These are phyloP conservation scores for Apiospora malaysiana DNA, from an alignment of 2,329 filamentous ascomycete genomes.

Conservation along the genomic window DNA sequence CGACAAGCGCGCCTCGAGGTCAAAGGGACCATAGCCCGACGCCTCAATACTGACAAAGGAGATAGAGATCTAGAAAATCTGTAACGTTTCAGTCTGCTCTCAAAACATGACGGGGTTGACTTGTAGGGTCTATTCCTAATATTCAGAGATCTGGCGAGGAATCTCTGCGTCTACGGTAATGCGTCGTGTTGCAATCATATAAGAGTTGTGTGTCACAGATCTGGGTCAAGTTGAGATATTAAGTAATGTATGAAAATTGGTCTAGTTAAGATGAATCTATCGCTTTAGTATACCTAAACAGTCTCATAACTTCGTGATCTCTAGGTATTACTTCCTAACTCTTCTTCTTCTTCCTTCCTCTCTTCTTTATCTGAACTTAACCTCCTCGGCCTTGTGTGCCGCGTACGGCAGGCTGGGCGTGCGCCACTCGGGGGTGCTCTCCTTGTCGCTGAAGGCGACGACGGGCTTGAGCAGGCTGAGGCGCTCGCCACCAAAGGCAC, in stretches of 20 bases:
- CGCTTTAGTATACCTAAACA: neutral
- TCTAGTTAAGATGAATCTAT: neutral
- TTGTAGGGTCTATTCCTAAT: too few species aligned
- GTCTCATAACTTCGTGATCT: slow-evolving; percentile 15
- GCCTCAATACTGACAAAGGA: neutral
- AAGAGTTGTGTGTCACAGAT: too few species aligned
- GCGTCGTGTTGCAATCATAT: too few species aligned
- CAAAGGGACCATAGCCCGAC: neutral
- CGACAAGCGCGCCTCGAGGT: neutral
- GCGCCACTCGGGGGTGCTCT: slow-evolving; percentile 30
- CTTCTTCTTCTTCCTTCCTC: too few species aligned
- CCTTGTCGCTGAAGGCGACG: slow-evolving; percentile 30
- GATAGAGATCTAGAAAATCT: too few species aligned
- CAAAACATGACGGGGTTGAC: too few species aligned
- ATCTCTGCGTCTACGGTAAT: too few species aligned
- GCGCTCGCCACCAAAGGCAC: slow-evolving; percentile 31
- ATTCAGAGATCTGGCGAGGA: too few species aligned
- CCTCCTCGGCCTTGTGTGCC: slow-evolving; percentile 25
- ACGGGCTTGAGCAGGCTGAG: slow-evolving; percentile 36
- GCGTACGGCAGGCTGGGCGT: slow-evolving; percentile 34
- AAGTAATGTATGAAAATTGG: neutral
- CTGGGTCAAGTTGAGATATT: neutral
- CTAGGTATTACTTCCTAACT: too few species aligned
- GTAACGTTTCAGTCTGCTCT: too few species aligned
- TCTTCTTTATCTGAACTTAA: neutral